Evolutionary conservation across 805 yeast species (phyloP), one percentile per base, ranked within the genome.

Genomic region (Trichomonascus vanleenenianus): DNA sequence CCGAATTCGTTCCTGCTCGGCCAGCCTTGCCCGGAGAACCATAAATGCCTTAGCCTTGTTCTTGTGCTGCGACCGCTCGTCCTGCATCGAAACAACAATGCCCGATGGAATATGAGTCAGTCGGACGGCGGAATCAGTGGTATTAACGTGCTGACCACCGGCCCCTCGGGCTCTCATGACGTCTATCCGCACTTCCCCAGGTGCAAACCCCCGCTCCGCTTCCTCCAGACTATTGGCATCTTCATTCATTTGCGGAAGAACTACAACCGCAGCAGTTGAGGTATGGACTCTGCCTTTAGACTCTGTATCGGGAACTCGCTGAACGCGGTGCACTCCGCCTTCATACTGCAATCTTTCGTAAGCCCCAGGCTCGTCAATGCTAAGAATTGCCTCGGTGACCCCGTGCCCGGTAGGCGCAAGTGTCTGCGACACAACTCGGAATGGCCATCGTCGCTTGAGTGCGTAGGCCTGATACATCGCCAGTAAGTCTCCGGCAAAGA

Each of bases 131-230:
- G 96, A 87, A 60, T 91, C 97, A 0, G 97, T 93, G 11, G 96
- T 91, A 60, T 91, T 91, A 32, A 91, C 98, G 60, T 91, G 97
- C 67, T 91, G 98, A 0, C 98, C 98, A 46, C 98, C 98, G 52
- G 93, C 83, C 2, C 98, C 98, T 46, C 95, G 80, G 0, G 97
- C 86, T 54, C 98, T 73, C 96, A 91, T 93, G n/a, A 93, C 88
- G 61, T 93, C 98, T 3, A 93, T 79, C 46, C 96, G 74, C 18
- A 93, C 79, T 56, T 93, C 98, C 2, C 85, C 95, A 0, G 89
- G 85, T 15, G 78, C 79, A 63, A 93, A 87, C 46, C 76, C 76
- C 36, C 91, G 67, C 56, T 84, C 91, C 40, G 71, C 75, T 1
- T 74, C 72, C 31, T 70, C 64, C 5, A 77, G 69, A 31, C 55